Base-by-base conservation (phyloP, 495 filamentous ascomycete species). In the Xylaria venustula region DNA sequence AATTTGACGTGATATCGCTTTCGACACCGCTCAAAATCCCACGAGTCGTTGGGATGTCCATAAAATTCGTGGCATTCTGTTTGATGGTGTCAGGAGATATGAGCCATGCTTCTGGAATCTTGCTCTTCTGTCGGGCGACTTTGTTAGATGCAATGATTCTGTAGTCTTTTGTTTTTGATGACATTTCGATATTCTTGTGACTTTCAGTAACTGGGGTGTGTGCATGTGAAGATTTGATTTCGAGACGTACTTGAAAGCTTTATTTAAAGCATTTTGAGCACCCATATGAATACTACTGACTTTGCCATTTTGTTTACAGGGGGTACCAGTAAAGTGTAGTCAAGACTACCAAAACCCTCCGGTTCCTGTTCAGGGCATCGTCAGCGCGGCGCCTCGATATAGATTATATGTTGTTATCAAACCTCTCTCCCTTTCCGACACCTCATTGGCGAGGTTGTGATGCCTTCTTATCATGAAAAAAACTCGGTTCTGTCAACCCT, bases 1-100 rank as follows among this genome's bases (percentile, higher is more conserved):
- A 74, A 32, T 75, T 77, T 58, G 77, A 75, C 0, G 83, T 85
- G 51, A 85, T 76, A 7, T 48, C 45, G 19, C 19, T 8, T 23
- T 73, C 70, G 17, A 83, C 59, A 60, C 85, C 82, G 15, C 58
- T 22, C 1, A 50, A 14, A 25, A 54, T 69, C 9, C 45, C 45
- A 22, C 45, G 22, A 15, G 37, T 40, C 7, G 37, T 40, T 15
- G 37, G 14, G 37, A 40, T 40, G 6, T 15, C 7, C 37, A 40
- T 40, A 15, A 40, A 3, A 12, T 15, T 40, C 6, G 37, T 40
- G 37, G 7, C 37, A 15, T 40, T 15, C 11, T 34, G 30, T 15
- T 15, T 40, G 14, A 15, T 12, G 37, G 37, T 40, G 37, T 12
- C 37, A 3, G 14, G 7, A 15, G 37, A 12, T 40, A 40, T 40